These are phyloP conservation scores for Jamesozyma gamospora DNA, from an alignment of 805 yeast species.

Conservation along the genomic window DNA sequence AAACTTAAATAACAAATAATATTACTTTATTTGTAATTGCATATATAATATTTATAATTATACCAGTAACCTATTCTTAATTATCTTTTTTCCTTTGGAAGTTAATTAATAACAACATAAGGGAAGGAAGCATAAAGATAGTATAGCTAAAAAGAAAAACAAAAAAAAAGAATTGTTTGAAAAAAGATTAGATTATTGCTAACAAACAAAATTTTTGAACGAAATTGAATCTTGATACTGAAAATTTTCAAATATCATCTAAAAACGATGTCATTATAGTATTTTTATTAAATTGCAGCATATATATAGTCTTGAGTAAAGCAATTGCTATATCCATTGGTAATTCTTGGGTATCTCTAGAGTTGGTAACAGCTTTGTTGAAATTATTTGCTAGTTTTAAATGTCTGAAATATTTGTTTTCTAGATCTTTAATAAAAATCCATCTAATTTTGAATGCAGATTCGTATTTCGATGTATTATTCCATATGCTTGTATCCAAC, in stretches of 20 bases:
- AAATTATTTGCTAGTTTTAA: constrained; percentile 38
- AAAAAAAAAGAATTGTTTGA: too few species aligned
- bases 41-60: too few species aligned
- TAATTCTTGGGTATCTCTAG: constrained; percentile 53
- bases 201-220: too few species aligned
- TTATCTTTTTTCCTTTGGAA: too few species aligned
- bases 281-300: background rate
- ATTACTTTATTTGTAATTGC: too few species aligned
- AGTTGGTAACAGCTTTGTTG: constrained; percentile 43
- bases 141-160: too few species aligned
- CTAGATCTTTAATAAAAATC: constrained; percentile 42
- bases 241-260: too few species aligned
- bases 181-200: too few species aligned
- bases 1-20: too few species aligned
- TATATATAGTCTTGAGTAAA: constrained; percentile 36
- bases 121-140: too few species aligned
- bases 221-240: too few species aligned
- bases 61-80: too few species aligned
- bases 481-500: constrained; percentile 36
- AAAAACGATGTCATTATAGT: constrained; percentile 11
- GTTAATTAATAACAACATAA: background rate
- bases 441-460: constrained; percentile 47
- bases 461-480: constrained; percentile 38
- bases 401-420: constrained; percentile 38
- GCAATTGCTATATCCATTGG: constrained; percentile 39